These are phyloP conservation scores for Leccinum pachyderme DNA, from an alignment of 1,284 basidiomycete genomes.

Conservation along the genomic window DNA sequence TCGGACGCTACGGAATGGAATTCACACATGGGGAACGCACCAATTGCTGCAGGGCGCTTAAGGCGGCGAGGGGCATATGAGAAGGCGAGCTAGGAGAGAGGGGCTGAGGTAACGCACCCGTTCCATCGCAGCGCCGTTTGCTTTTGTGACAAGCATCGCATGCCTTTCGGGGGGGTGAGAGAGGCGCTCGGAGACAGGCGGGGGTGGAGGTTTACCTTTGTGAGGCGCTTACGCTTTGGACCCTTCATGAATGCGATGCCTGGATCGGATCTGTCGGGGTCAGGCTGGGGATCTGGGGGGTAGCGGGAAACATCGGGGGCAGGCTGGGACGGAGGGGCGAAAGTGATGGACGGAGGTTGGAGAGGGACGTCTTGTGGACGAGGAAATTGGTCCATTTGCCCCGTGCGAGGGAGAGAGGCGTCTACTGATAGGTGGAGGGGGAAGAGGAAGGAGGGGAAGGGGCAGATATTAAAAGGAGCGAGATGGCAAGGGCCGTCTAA, in stretches of 20 bases:
- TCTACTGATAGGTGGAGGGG: neutral
- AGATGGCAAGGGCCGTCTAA: constrained; percentile 30
- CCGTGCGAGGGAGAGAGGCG: neutral
- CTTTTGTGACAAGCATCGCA: constrained; percentile 82
- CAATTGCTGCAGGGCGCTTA: constrained; percentile 80
- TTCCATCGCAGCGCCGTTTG: constrained; percentile 80
- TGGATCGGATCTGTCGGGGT: constrained; percentile 28
- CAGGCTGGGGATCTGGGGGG: constrained; percentile 18
- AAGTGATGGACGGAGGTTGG: constrained; percentile 21
- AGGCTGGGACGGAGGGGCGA: constrained; percentile 22
- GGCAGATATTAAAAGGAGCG: constrained; percentile 34
- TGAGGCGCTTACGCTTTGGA: constrained; percentile 63
- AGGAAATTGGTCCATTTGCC: constrained; percentile 25
- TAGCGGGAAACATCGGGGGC: constrained; percentile 21
- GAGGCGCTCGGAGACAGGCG: constrained; percentile 2
- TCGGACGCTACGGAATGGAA: constrained; percentile 5
- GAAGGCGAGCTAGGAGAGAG: constrained; percentile 11
- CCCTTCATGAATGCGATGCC: constrained; percentile 47
- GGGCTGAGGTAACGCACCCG: constrained; percentile 46
- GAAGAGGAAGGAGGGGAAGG: neutral
- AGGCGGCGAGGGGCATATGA: constrained; percentile 10
- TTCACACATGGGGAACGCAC: constrained; percentile 37
- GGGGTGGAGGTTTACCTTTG: constrained; percentile 50
- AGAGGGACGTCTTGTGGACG: constrained; percentile 17
- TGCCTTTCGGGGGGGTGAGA: constrained; percentile 45